Evolutionary conservation across 495 filamentous ascomycete species (phyloP).

Genomic region (Schizothecium vesticola): DNA sequence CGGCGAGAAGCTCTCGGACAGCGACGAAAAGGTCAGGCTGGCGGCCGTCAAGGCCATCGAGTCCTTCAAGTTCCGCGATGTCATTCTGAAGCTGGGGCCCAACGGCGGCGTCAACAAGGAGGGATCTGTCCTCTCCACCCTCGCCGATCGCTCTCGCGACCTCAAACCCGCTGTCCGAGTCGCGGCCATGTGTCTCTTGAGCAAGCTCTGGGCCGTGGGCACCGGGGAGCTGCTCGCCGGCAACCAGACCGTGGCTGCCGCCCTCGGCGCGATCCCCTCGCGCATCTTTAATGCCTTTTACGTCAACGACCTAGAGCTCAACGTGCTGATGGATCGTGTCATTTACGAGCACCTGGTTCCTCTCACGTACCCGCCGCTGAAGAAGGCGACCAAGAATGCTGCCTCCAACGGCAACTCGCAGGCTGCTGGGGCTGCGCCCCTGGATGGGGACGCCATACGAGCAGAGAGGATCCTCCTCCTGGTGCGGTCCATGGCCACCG

Average conservation of each 20-base stretch:
- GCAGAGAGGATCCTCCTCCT: conserved; percentile 80
- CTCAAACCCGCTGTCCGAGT: conserved; percentile 72
- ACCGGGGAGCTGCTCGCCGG: conserved; percentile 79
- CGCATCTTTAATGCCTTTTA: conserved; percentile 86
- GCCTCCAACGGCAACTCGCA: conserved; percentile 54
- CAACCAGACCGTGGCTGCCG: conserved; percentile 64
- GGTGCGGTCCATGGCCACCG: conserved; percentile 54
- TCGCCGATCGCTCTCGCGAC: conserved; percentile 87
- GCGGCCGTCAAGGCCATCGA: conserved; percentile 79
- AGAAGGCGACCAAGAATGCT: conserved; percentile 47
- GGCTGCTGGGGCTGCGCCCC: conserved; percentile 40
- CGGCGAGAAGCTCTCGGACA: conserved; percentile 74
- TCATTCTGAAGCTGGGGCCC: conserved; percentile 73
- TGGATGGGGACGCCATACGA: conserved; percentile 77
- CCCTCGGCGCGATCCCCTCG: conserved; percentile 73
- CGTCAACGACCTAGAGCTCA: conserved; percentile 83
- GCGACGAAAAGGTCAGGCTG: conserved; percentile 84
- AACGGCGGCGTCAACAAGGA: conserved; percentile 64
- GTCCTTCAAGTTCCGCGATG: conserved; percentile 66
- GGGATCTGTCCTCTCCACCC: conserved; percentile 66
- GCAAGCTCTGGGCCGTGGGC: conserved; percentile 85
- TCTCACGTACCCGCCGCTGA: conserved; percentile 73
- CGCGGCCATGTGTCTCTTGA: conserved; percentile 78
- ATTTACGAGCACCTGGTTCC: conserved; percentile 82
- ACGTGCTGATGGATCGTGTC: conserved; percentile 76